Percentiles rank a stretch among this genome's conserved stretches.
Conservation (phyloP, 208 protist species). For the Acanthamoeba triangularis region DNA sequence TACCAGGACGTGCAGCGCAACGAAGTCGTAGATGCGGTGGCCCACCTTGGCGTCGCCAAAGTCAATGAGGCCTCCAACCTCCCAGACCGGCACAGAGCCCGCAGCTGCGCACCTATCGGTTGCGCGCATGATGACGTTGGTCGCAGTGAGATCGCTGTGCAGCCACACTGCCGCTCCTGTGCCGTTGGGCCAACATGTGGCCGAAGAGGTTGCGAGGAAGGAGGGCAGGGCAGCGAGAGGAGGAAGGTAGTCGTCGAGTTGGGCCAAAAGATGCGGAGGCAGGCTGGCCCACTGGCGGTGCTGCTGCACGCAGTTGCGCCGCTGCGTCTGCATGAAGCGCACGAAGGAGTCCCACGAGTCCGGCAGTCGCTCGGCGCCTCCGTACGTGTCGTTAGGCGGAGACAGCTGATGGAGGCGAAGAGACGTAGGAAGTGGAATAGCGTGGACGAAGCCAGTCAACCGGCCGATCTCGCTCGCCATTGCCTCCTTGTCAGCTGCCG, state of each 20-base stretch:
- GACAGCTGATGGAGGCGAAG: background rate
- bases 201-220: background rate
- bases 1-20: background rate
- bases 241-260: constrained; percentile 25
- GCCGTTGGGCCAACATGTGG: background rate
- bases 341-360: background rate
- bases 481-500: background rate
- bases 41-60: constrained; percentile 26
- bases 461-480: background rate
- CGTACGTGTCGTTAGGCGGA: no score
- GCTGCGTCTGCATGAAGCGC: background rate
- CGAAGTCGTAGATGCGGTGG: constrained; percentile 11
- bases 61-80: background rate
- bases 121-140: background rate
- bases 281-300: background rate
- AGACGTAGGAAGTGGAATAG: background rate
- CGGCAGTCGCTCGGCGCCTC: background rate
- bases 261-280: background rate
- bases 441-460: background rate
- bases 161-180: background rate
- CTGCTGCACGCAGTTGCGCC: background rate
- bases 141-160: constrained; percentile 11
- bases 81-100: background rate
- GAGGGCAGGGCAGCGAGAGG: background rate
- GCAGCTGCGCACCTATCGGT: background rate